These are phyloP conservation scores for Pythium aquatile DNA, from an alignment of 352 stramenopile genomes.

Conservation along the genomic window DNA sequence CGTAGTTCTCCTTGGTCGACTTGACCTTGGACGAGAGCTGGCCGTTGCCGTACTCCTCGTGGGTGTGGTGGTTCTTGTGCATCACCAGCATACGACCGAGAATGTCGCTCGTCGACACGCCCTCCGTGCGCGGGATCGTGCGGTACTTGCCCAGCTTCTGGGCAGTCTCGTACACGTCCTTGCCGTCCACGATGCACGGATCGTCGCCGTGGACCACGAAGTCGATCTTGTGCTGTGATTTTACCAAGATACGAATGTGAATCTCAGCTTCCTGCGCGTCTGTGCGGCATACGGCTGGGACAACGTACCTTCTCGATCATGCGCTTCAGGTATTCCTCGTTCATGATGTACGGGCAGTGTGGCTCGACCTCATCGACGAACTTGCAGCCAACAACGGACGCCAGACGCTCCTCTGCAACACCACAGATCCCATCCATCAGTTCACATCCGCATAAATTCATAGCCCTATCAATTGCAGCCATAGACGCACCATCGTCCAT, in stretches of 20 bases:
- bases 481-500: slow-evolving; percentile 88
- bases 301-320: slow-evolving; percentile 92
- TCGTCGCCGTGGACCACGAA: slow-evolving; percentile 99
- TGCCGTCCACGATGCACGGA: slow-evolving; percentile 98
- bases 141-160: slow-evolving; percentile 96
- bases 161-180: slow-evolving; percentile 97
- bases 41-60: slow-evolving; percentile 75
- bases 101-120: slow-evolving; percentile 98
- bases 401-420: slow-evolving; percentile 90
- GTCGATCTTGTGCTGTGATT: slow-evolving; percentile 91
- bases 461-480: not conserved
- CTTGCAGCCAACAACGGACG: slow-evolving; percentile 96
- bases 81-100: slow-evolving; percentile 97
- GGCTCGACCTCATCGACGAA: slow-evolving; percentile 98
- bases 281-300: not conserved
- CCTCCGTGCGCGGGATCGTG: slow-evolving; percentile 95
- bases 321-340: slow-evolving; percentile 95
- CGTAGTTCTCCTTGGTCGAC: slow-evolving; percentile 42
- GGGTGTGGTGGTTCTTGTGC: slow-evolving; percentile 92
- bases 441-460: not conserved
- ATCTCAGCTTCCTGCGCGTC: not conserved
- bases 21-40: slow-evolving; percentile 75
- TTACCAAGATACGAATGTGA: not conserved
- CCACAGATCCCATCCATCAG: not conserved
- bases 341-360: slow-evolving; percentile 99